Base-by-base conservation (phyloP, 139 green algal genomes). In the Asterochloris erici region DNA sequence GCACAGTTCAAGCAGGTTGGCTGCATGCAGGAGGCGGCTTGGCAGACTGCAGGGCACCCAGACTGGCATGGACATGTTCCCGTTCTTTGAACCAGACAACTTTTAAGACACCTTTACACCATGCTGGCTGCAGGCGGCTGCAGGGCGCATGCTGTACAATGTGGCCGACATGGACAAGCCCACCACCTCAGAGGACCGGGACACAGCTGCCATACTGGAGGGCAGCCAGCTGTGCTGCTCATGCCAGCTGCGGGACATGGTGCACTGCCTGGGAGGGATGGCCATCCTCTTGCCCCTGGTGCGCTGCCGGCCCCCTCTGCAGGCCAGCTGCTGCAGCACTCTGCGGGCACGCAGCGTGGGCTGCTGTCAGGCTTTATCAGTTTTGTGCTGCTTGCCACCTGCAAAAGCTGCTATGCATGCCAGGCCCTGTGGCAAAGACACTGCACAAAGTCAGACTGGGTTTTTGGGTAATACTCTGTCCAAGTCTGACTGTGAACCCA, bases 221-320 rank as follows among this genome's bases (percentile, higher is more conserved):
- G 84, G 84, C 66, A 89, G 79, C 1, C 79, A 84, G 78, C 83
- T 90, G 63, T 92, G 89, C 82, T 82, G 82, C 70, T 89, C 89
- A 21, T 76, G 77, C 17, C 83, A 87, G 79, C 82, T 87, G 10
- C 71, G 70, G 9, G 86, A 89, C 78, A 79, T 92, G 61, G 80
- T 93, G 73, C 86, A 88, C 83, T 90, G 87, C 83, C 86, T 93
- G 76, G 87, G 87, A 0, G 89, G 89, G 60, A 73, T 93, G 23
- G 23, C 82, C 0, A 81, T 85, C 1, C 78, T 93, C 29, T 74
- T 93, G 21, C 87, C 89, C 10, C 81, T 93, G 54, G 63, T 88
- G 9, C 73, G 74, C 74, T 89, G 28, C 81, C 16, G 74, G 62
- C 10, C 19, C 38, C 27, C 66, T 24, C 38, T 64, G 14, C 14